A percentile compares a stretch with the other conserved stretches of the same genome.
phyloP scores from a whole-genome alignment of 305 asterid species.

The Caryopteris hybrid region DNA sequence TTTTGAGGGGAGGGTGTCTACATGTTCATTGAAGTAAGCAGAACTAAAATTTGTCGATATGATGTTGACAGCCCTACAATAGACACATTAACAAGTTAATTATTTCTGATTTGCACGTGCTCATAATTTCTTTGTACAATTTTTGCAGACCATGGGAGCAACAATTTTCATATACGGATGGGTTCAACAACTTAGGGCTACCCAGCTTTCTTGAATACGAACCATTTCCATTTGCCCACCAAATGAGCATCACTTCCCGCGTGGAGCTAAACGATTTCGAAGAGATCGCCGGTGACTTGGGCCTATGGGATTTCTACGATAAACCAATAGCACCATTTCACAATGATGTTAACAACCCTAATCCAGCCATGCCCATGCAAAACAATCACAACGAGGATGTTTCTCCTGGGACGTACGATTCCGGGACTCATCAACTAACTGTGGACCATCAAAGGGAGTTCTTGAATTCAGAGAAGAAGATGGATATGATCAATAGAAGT shows the following conservation, averaged over 20 bases:
- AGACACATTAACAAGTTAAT: too few species aligned
- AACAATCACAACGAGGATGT: background rate
- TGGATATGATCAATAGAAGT: background rate
- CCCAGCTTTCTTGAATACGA: constrained; percentile 20
- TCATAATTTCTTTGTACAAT: background rate
- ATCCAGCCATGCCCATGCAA: background rate
- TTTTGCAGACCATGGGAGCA: constrained; percentile 41
- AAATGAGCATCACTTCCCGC: background rate
- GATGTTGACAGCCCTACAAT: too few species aligned
- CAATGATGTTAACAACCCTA: constrained; percentile 17
- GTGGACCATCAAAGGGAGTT: background rate
- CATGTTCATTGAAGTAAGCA: too few species aligned
- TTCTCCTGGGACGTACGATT: background rate
- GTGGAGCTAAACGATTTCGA: constrained; percentile 36
- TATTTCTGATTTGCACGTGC: too few species aligned
- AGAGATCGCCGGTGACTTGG: constrained; percentile 39
- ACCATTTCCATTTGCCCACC: constrained; percentile 20
- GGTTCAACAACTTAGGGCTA: constrained; percentile 15
- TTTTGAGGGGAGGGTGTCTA: too few species aligned
- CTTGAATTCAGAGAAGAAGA: background rate
- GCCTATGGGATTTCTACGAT: constrained; percentile 34
- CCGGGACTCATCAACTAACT: background rate
- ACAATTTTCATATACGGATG: constrained; percentile 17
- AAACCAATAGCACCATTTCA: background rate
- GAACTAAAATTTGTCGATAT: too few species aligned